Evolutionary conservation across 495 filamentous ascomycete species (phyloP), one percentile per base, ranked within the genome.

Genomic region (Neurospora pannonica): DNA sequence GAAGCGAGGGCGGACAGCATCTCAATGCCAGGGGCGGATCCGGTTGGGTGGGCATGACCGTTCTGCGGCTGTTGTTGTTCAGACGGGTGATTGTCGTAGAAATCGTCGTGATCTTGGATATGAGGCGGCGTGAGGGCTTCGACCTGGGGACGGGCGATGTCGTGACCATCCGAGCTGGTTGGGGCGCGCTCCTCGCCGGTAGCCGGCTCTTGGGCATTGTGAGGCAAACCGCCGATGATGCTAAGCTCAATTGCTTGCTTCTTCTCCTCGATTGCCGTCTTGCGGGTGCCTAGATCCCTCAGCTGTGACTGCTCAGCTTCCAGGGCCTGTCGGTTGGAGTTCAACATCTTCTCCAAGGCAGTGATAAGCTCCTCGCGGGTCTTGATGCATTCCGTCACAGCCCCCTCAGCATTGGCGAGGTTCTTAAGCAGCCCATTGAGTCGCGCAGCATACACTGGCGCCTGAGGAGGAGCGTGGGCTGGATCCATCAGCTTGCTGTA

Each of bases 371-470:
- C 87, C 48, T 87, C 87, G 21, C 97, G 92, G 3, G 94, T 93
- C 78, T 95, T 95, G 79, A 99, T 93, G 74, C 92, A 92, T 74
- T 97, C 94, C 4, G 93, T 91, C 2, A 98, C 93, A 0, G 95
- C 95, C 54, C 90, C 92, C 82, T 98, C 94, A n/a, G 96, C 96
- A 72, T 89, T 93, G 40, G 94, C 94, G 19, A 99, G 88, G 4
- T 89, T 90, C 83, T 96, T 97, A 70, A 98, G 86, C 9, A 99
- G 85, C 4, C 93, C 90, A 75, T 90, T 93, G 24, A 99, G 90
- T 19, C 94, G 92, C 37, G 97, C 97, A 2, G 96, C 96, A 79
- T 97, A 92, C 11, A 98, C 94, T 2, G 96, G 94, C 10, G 94
- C 90, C 0, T 92, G 88, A 6, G 95, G 93, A 8, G 89, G 79